Evolutionary conservation across 2,329 filamentous ascomycete genomes (phyloP).

Genomic region (Monosporascus sp.): DNA sequence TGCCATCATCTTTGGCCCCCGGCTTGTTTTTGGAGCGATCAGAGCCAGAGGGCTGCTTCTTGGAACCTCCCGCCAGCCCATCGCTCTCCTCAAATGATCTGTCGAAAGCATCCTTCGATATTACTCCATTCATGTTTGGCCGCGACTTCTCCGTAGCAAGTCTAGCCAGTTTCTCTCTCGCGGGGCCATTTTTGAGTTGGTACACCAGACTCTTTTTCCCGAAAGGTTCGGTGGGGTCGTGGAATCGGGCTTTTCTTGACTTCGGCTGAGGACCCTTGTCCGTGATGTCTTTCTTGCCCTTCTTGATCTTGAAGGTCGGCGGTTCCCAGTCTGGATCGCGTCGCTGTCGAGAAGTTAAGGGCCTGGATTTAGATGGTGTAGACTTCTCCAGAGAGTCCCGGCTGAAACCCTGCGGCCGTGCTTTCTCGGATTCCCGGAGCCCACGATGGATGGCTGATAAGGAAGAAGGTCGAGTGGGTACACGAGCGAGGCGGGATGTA

Average conservation of each 20-base stretch:
- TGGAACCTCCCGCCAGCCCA: neutral
- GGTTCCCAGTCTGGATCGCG: constrained; percentile 10
- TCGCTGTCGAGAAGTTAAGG: constrained; percentile 11
- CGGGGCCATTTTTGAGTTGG: constrained; percentile 41
- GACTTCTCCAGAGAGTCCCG: constrained; percentile 22
- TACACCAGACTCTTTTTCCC: constrained; percentile 54
- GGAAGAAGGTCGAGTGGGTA: constrained; percentile 41
- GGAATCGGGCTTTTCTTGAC: constrained; percentile 46
- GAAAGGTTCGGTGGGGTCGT: constrained; percentile 42
- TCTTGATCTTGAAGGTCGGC: constrained; percentile 32
- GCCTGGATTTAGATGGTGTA: constrained; percentile 19
- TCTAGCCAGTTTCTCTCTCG: constrained; percentile 27
- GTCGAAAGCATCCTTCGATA: constrained; percentile 1
- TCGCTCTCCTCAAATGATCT: neutral
- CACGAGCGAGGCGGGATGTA: constrained; percentile 4
- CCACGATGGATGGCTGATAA: constrained; percentile 67
- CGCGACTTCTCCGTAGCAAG: constrained; percentile 7
- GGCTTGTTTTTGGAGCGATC: neutral
- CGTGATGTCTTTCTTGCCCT: constrained; percentile 48
- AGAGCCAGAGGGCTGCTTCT: neutral
- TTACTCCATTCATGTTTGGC: constrained; percentile 3
- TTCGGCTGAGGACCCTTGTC: constrained; percentile 34
- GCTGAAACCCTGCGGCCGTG: constrained; percentile 25
- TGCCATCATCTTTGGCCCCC: neutral
- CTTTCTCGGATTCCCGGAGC: constrained; percentile 41